Conservation (phyloP, 148 eudicot species). For the Bassia scoparia region DNA sequence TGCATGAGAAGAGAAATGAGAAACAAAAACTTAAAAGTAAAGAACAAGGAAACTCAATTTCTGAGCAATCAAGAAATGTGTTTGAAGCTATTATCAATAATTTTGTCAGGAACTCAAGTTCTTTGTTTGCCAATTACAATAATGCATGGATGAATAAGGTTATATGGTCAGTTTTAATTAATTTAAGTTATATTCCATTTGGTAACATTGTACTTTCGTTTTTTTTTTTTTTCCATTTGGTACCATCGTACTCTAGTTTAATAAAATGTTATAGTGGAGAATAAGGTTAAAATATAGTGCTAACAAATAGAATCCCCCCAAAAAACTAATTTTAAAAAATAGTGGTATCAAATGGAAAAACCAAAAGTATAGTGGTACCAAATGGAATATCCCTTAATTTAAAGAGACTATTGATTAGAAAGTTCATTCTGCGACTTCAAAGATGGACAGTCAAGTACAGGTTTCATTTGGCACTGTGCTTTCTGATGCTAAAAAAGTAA, state of each 20-base stretch:
- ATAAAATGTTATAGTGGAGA: no score
- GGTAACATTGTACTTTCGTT: no score
- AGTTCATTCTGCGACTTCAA: background rate
- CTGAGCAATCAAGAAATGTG: background rate
- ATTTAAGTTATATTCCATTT: no score
- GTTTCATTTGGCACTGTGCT: background rate
- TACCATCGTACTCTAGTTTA: no score
- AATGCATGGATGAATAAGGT: background rate
- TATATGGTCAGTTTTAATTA: no score
- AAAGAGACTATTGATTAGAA: background rate
- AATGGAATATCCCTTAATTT: no score
- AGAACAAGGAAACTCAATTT: background rate
- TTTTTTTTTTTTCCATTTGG: no score
- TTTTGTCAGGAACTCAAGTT: background rate
- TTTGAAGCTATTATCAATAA: background rate
- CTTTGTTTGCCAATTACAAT: background rate
- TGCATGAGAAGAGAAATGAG: background rate
- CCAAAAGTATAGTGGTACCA: no score
- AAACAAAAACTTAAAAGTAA: background rate
- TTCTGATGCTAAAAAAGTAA: background rate
- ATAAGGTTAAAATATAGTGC: no score
- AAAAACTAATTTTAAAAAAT: no score
- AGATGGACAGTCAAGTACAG: background rate
- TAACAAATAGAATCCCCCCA: no score
- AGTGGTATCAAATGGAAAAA: no score